Base-by-base conservation (phyloP, 148 eudicot species). In the Rhododendron mucronatum region DNA sequence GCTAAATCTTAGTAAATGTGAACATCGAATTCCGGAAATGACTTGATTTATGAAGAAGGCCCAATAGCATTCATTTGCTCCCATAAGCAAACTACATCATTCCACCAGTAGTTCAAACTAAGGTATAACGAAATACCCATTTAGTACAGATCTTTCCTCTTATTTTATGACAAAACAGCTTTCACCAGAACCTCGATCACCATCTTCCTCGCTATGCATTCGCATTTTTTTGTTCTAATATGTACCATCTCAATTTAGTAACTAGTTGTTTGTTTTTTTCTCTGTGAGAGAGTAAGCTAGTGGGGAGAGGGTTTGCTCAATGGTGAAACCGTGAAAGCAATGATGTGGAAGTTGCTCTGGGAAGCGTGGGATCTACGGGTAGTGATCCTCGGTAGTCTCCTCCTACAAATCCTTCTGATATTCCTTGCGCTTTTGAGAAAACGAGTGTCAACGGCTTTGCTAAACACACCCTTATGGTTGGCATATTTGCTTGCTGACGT, bases 401-500 rank as follows among this genome's bases (percentile, higher is more conserved):
- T 50, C 18, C 80, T 91, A 2, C 91, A 91, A n/a, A 33, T 82
- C 30, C 73, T 90, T 55, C 69, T 87, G 8, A 81, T 87, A 48
- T 37, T 88, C 35, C 20, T 55, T 5, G 90, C 90, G 18, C 84
- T 91, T 3, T 67, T 86, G 26, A 83, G 93, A 55, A 89, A 90
- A 77, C 55, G 88, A 61, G 80, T 61, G 1, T 63, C 89, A n/a
- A 86, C 63, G 26, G 51, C 20, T 7, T 15, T 30, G 35, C 9
- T 90, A 10, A 61, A 81, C 37, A 41, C 82, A 30, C 85, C 88
- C 9, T 47, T 91, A 30, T 92, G 94, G 93, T 55, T 89, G 5
- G 91, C 92, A 6, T 88, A 89, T 85, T 81, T 90, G 83, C 63
- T 90, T 12, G 93, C 92, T 0, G 93, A 91, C 33, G 81, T 81